Conservation (phyloP, 2,329 filamentous ascomycete species). For the Camptophora hylomeconis region DNA sequence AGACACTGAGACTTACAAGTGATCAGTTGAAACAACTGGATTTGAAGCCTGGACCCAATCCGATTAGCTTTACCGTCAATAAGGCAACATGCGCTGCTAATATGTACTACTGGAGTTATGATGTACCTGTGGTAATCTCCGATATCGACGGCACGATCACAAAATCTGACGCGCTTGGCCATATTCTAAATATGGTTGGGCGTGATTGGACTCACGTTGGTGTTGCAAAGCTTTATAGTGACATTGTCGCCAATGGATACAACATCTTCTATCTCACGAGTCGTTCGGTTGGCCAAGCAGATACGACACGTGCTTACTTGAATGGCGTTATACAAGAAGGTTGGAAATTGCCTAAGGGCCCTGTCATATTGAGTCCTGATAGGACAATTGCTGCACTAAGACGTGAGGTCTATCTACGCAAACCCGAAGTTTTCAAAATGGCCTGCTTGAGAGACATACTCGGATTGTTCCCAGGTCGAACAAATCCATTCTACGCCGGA, state of each 20-base stretch:
- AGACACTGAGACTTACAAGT: slow-evolving; percentile 87
- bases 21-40: slow-evolving; percentile 82
- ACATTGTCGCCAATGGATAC: slow-evolving; percentile 90
- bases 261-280: slow-evolving; percentile 98
- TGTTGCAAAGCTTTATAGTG: slow-evolving; percentile 92
- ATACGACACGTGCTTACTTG: slow-evolving; percentile 78
- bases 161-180: slow-evolving; percentile 87
- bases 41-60: slow-evolving; percentile 74
- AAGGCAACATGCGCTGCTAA: slow-evolving; percentile 79
- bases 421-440: slow-evolving; percentile 99
- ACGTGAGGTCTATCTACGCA: slow-evolving; percentile 85
- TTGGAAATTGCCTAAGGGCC: slow-evolving; percentile 73
- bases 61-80: slow-evolving; percentile 94
- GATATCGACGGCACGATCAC: slow-evolving; percentile 99
- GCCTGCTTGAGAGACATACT: slow-evolving; percentile 90
- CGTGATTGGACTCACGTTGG: slow-evolving; percentile 96
- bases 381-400: slow-evolving; percentile 85
- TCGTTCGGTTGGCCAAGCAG: slow-evolving; percentile 83
- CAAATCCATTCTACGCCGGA: slow-evolving; percentile 86
- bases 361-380: slow-evolving; percentile 90
- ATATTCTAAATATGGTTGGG: slow-evolving; percentile 91
- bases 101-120: slow-evolving; percentile 88
- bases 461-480: slow-evolving; percentile 63
- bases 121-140: slow-evolving; percentile 89
- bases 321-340: slow-evolving; percentile 81